Evolutionary conservation across 768 basidiomycete genomes (phyloP).

Genomic region (Naganishia kalamii): DNA sequence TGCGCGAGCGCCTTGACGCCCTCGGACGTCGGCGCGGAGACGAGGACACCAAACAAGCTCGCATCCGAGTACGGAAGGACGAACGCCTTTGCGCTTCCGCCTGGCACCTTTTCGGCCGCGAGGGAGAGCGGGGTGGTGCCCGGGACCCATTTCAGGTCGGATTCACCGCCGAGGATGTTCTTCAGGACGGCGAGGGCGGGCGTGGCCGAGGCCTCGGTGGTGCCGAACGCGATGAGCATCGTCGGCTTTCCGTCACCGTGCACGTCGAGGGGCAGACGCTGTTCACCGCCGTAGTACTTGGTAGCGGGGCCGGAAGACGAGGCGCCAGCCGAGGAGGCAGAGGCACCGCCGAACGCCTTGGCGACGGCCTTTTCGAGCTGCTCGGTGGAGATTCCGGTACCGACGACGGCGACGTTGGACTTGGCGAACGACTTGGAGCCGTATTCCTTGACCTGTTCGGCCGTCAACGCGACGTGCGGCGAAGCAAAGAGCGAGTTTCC

Average conservation of each 20-base stretch:
- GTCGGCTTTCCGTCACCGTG: slow-evolving; percentile 55
- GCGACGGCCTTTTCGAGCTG: slow-evolving; percentile 65
- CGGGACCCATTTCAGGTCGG: slow-evolving; percentile 80
- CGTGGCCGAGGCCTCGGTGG: slow-evolving; percentile 55
- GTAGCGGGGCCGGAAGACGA: slow-evolving; percentile 47
- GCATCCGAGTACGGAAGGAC: slow-evolving; percentile 89
- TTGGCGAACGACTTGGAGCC: slow-evolving; percentile 68
- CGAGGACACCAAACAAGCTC: slow-evolving; percentile 70
- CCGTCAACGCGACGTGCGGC: slow-evolving; percentile 54
- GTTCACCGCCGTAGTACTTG: slow-evolving; percentile 78
- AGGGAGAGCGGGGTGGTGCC: slow-evolving; percentile 65
- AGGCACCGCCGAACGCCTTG: slow-evolving; percentile 57
- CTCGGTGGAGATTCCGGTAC: slow-evolving; percentile 71
- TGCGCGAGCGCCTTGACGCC: slow-evolving; percentile 52
- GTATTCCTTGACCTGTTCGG: slow-evolving; percentile 60
- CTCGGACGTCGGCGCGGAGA: slow-evolving; percentile 62
- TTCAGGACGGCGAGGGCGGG: slow-evolving; percentile 72
- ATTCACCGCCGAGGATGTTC: slow-evolving; percentile 68
- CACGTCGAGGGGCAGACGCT: slow-evolving; percentile 56
- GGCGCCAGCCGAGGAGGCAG: slow-evolving; percentile 40
- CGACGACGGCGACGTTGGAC: slow-evolving; percentile 76
- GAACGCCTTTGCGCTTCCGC: slow-evolving; percentile 62
- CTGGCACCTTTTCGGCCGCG: slow-evolving; percentile 52
- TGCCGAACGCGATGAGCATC: slow-evolving; percentile 81
- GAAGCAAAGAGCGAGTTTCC: slow-evolving; percentile 82